phyloP scores from a whole-genome alignment of 768 basidiomycete species.

The Tricholoma terreum region DNA sequence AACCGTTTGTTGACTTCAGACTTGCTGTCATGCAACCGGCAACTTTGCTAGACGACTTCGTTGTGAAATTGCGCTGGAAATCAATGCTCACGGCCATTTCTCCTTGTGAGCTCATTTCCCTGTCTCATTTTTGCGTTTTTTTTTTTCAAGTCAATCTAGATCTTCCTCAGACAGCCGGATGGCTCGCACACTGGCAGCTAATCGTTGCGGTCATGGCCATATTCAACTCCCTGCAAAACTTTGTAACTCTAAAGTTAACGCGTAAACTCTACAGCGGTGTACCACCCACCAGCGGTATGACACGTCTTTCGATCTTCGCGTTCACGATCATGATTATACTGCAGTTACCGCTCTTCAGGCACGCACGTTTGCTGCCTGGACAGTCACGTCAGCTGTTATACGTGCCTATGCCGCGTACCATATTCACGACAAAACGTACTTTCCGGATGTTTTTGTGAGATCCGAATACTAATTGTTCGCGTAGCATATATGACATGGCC shows the following conservation, averaged over 20 bases:
- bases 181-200: conserved; percentile 87
- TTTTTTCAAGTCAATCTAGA: conserved; percentile 43
- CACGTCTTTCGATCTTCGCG: not conserved
- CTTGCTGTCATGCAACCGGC: too few relatives aligned
- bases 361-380: conserved; percentile 91
- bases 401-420: conserved; percentile 89
- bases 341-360: conserved; percentile 85
- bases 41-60: not conserved
- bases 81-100: conserved; percentile 6
- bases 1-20: not conserved
- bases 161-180: conserved; percentile 64
- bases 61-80: not conserved
- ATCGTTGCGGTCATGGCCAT: conserved; percentile 72
- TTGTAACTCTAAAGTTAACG: conserved; percentile 72
- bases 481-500: conserved; percentile 79
- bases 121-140: not conserved
- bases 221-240: conserved; percentile 87
- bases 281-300: conserved; percentile 35
- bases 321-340: not conserved
- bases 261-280: conserved; percentile 65
- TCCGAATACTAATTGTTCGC: conserved; percentile 10
- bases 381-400: conserved; percentile 78
- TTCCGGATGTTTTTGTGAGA: conserved; percentile 9
- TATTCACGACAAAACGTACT: conserved; percentile 77
- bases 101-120: conserved; percentile 10